These are phyloP conservation scores for Umbelopsis sp. DNA, from an alignment of 371 early-diverging fungal species.

Conservation along the genomic window DNA sequence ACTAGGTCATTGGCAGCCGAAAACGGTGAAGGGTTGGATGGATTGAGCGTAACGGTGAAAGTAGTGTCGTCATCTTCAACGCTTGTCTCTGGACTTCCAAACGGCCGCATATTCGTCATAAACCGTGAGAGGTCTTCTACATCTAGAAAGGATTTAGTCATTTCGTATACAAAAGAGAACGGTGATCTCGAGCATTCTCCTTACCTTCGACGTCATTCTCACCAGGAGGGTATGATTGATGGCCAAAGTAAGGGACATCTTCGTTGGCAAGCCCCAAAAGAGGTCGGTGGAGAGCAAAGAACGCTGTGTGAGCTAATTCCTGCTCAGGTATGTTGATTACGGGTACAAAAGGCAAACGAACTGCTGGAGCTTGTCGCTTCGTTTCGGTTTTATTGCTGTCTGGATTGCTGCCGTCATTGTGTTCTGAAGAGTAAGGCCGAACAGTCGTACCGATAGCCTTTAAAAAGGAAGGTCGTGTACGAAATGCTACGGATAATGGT, in stretches of 20 bases:
- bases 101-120: slow-evolving; percentile 36
- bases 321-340: slow-evolving; percentile 55
- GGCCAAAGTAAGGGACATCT: slow-evolving; percentile 42
- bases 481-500: slow-evolving; percentile 1
- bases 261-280: slow-evolving; percentile 44
- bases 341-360: slow-evolving; percentile 42
- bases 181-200: slow-evolving; percentile 1
- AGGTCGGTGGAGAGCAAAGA: slow-evolving; percentile 55
- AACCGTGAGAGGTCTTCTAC: slow-evolving; percentile 39
- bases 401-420: slow-evolving; percentile 11
- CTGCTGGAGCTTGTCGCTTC: slow-evolving; percentile 13
- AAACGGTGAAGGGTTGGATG: neutral
- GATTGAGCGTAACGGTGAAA: slow-evolving; percentile 20
- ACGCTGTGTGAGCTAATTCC: slow-evolving; percentile 53
- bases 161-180: neutral
- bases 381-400: neutral
- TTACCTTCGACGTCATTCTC: slow-evolving; percentile 20
- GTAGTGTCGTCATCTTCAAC: slow-evolving; percentile 3
- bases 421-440: slow-evolving; percentile 7
- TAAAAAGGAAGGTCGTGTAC: neutral
- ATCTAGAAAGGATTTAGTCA: slow-evolving; percentile 20
- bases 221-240: neutral
- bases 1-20: slow-evolving; percentile 7
- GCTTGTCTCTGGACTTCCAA: slow-evolving; percentile 33
- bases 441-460: neutral